Evolutionary conservation across 2,329 filamentous ascomycete genomes (phyloP).

Genomic region (Camillea tinctor): DNA sequence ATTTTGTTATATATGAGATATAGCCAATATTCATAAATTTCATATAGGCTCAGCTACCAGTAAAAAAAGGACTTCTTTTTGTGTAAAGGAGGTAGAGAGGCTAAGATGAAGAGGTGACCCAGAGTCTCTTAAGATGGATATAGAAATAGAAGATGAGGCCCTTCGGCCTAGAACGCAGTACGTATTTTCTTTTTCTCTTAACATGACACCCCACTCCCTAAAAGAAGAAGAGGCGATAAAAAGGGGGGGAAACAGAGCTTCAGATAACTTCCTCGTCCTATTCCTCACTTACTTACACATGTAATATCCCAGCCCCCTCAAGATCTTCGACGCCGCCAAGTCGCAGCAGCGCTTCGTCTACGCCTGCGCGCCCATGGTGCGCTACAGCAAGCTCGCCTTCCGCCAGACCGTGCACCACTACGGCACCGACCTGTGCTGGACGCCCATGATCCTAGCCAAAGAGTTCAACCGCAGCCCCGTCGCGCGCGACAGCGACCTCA

Average conservation of each 20-base stretch:
- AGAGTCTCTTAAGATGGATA: constrained; percentile 19
- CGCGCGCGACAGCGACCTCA: constrained; percentile 64
- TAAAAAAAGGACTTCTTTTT: neutral
- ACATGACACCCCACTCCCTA: too few relatives aligned
- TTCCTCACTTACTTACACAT: too few relatives aligned
- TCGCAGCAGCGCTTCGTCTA: constrained; percentile 40
- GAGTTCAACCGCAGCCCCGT: constrained; percentile 63
- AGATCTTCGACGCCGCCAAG: constrained; percentile 43
- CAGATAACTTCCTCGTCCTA: too few relatives aligned
- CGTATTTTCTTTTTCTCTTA: neutral
- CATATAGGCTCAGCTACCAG: neutral
- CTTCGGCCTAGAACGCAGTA: constrained; percentile 25
- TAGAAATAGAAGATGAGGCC: constrained; percentile 15
- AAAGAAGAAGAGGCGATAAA: too few relatives aligned
- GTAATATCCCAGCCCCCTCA: constrained; percentile 38
- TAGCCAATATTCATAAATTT: too few relatives aligned
- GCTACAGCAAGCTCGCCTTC: constrained; percentile 56
- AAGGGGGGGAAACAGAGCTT: too few relatives aligned
- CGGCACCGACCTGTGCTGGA: constrained; percentile 66
- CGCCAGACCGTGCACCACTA: constrained; percentile 65
- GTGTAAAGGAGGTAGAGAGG: neutral
- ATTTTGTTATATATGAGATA: too few relatives aligned
- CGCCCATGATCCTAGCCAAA: constrained; percentile 69
- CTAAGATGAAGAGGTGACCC: constrained; percentile 11
- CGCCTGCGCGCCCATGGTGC: constrained; percentile 45